Base-by-base conservation (phyloP, 495 filamentous ascomycete species). In the Penicillium psychrofluorescens region DNA sequence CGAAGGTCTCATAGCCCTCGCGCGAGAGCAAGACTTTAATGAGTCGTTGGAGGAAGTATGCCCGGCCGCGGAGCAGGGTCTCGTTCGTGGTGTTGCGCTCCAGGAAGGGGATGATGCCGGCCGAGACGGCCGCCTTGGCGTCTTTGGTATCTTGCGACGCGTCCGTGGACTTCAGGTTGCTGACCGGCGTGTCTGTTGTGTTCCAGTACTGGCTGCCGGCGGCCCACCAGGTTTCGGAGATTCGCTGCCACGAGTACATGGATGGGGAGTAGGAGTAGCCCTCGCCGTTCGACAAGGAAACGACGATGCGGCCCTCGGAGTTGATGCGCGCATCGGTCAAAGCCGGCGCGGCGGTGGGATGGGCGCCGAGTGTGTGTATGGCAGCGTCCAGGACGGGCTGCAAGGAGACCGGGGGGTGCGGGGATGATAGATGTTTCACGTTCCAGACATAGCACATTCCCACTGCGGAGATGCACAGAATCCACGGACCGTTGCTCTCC, bases 141-240 rank as follows among this genome's bases (percentile, higher is more conserved):
- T 71, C 67, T 29, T 71, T 66, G 44, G 29, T 58, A 30, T 78
- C 75, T 29, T 76, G 71, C 10, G 68, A 71, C 4, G 59, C 61
- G 13, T 79, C 81, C 8, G 83, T 81, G 0, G 86, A 79, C 38
- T 88, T 83, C 7, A 94, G 59, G 40, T 88, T 86, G 45, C 84
- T 79, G 27, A 90, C 75, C 0, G 88, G 86, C 10, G 85, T 81
- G 49, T 91, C 90, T 31, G 88, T 89, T n/a, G 85, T 87, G 64
- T 95, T 95, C 92, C 94, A 97, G 61, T 97, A 97, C 61, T 97
- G 92, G 57, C 85, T 91, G 15, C 90, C 91, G 1, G 96, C 88
- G 2, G 92, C 90, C 92, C 94, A 99, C 94, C 92, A 99, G 1
- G 85, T 72, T 65, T 99, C 92, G 4, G 86, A 89, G 10, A 97